phyloP scores from a whole-genome alignment of 345 rosid species.

The Lagerstroemia speciosa region DNA sequence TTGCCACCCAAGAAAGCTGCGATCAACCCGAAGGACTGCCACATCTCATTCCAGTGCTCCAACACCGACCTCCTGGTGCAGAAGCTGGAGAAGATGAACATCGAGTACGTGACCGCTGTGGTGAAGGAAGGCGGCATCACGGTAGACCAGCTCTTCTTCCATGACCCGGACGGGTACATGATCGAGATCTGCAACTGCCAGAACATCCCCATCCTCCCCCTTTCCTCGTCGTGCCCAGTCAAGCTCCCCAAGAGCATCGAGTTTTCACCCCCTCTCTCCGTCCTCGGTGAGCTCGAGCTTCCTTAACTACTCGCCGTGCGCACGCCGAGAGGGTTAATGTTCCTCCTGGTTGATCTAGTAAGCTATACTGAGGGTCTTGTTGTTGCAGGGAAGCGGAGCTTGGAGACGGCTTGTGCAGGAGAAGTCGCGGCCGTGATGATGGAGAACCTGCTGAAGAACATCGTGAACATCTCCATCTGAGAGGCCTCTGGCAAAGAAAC shows the following conservation, averaged over 20 bases:
- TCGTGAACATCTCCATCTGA: constrained; percentile 33
- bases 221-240: constrained; percentile 26
- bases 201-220: constrained; percentile 35
- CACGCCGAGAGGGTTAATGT: neutral
- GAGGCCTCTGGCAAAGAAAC: too few species aligned
- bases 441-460: constrained; percentile 35
- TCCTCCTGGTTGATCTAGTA: neutral
- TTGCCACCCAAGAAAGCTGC: constrained; percentile 18
- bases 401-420: constrained; percentile 15
- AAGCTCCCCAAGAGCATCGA: constrained; percentile 13
- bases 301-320: too few species aligned
- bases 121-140: constrained; percentile 35
- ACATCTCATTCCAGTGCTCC: constrained; percentile 40
- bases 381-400: constrained; percentile 11
- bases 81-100: constrained; percentile 22
- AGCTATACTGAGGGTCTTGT: neutral
- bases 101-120: constrained; percentile 32
- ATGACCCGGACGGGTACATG: constrained; percentile 43
- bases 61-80: constrained; percentile 24
- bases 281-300: neutral
- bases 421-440: constrained; percentile 37
- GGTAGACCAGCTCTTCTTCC: constrained; percentile 47
- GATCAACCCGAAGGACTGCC: constrained; percentile 45
- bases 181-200: constrained; percentile 29
- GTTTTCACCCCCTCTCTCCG: constrained; percentile 18